Conservation (phyloP, 2,329 filamentous ascomycete genomes). For the Penicillium sp. region DNA sequence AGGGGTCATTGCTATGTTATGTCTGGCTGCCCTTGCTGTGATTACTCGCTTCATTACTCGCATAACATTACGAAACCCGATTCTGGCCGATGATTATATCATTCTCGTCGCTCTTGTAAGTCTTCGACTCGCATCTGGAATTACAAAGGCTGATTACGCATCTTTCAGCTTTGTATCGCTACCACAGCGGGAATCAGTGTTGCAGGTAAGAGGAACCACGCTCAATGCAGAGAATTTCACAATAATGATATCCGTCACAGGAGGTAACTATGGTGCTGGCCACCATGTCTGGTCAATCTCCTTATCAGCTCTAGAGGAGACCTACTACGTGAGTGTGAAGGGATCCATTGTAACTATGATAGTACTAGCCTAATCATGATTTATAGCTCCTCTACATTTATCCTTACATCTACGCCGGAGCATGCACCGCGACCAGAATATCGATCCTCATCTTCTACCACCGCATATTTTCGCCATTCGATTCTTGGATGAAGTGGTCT, state of each 20-base stretch:
- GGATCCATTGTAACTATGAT: not conserved
- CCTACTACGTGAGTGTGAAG: slow-evolving; percentile 7
- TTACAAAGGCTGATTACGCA: not conserved
- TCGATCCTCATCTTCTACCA: slow-evolving; percentile 7
- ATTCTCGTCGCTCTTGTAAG: slow-evolving; percentile 13
- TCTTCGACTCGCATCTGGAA: not conserved
- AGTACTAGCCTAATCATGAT: not conserved
- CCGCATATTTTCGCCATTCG: slow-evolving; percentile 2
- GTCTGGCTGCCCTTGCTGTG: slow-evolving; percentile 8
- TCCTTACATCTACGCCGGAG: not conserved
- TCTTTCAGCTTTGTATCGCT: not conserved
- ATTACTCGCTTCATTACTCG: slow-evolving; percentile 16
- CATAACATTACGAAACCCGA: slow-evolving; percentile 3
- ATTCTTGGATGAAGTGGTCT: slow-evolving; percentile 2
- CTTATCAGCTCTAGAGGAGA: not conserved
- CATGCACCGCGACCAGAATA: not conserved
- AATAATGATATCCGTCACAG: not conserved
- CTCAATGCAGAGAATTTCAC: not conserved
- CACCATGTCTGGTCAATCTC: slow-evolving; percentile 12
- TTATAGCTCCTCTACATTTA: slow-evolving; percentile 3
- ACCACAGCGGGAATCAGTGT: not conserved
- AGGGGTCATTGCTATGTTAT: slow-evolving; percentile 15
- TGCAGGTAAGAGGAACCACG: not conserved
- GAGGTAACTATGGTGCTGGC: slow-evolving; percentile 8
- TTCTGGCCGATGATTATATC: slow-evolving; percentile 17